Evolutionary conservation across 2,329 filamentous ascomycete genomes (phyloP), one percentile per base, ranked within the genome.

Genomic region (Clonostachys rhizophaga): DNA sequence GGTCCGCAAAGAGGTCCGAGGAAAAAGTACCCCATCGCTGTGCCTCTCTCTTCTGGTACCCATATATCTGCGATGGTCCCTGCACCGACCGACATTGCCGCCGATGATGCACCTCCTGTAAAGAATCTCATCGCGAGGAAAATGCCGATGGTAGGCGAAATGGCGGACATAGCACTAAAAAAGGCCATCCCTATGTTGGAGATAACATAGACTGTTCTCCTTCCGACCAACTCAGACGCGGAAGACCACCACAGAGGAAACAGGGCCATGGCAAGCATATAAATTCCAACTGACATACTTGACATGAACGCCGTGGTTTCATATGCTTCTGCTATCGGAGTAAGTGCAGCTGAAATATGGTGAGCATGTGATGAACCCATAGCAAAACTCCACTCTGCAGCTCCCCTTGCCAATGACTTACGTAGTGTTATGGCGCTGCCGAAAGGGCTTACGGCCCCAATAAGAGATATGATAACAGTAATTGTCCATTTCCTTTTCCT

Each of bases 161-260:
- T 64, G 14, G 87, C 89, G 45, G 80, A 82, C 39, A 89, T 69
- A 14, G 87, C 68, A 45, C 83, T 84, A 67, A 87, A 92, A 37
- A 91, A 51, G 46, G 84, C 70, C 58, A 89, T 91, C 13, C 92
- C 69, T 18, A 74, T 61, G 62, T 94, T 94, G 1, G 87, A 91
- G 34, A 79, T 67, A 34, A 95, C 66, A 61, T 92, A 94, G 55
- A 95, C 86, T n/a, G 82, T 84, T 18, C 89, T 80, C 39, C 89
- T 80, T 12, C 89, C 89, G 1, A 81, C 66, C 2, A 72, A 73
- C 56, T 94, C 89, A 9, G 86, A 89, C 58, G 94, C 91, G 2
- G 84, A 85, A 1, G 86, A 89, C 87, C 87, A 94, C 89, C 89
- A 94, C 1, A 95, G 73, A 0, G 89, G 89, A 54, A 91, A 92